Evolutionary conservation across 164 flowering plant genomes (phyloP).

Genomic region (Tinospora cordifolia): DNA sequence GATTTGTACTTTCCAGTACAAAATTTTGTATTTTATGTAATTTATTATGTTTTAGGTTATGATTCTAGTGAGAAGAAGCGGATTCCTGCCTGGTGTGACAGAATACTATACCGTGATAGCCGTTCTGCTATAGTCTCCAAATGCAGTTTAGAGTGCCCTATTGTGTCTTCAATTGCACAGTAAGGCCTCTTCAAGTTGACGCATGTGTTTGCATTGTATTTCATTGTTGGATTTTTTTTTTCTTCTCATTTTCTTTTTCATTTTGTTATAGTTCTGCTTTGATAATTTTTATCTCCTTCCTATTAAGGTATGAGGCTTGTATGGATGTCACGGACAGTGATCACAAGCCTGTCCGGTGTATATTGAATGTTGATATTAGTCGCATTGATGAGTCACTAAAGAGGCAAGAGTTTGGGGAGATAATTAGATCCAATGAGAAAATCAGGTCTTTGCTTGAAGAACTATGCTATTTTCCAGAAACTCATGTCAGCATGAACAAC

Average conservation of each 20-base stretch:
- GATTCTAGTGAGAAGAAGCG: constrained; percentile 99
- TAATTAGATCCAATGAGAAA: constrained; percentile 49
- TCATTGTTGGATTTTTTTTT: too few species aligned
- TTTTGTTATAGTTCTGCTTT: background rate
- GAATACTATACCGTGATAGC: constrained; percentile 80
- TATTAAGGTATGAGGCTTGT: constrained; percentile 81
- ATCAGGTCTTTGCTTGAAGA: constrained; percentile 43
- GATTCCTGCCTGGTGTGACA: constrained; percentile 99
- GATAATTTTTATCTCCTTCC: constrained; percentile 4
- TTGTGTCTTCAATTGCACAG: constrained; percentile 55
- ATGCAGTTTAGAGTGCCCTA: constrained; percentile 81
- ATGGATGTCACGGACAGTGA: constrained; percentile 98
- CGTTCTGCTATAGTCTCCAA: constrained; percentile 42
- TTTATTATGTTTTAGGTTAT: constrained; percentile 52
- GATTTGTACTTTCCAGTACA: background rate
- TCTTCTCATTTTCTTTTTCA: too few species aligned
- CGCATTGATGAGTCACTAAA: constrained; percentile 71
- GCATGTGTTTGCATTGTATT: too few species aligned
- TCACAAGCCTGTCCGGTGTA: constrained; percentile 96
- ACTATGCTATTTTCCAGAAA: constrained; percentile 59
- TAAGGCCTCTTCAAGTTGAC: constrained; percentile 28
- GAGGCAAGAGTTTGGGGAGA: constrained; percentile 69
- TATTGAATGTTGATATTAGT: constrained; percentile 54
- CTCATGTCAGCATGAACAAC: constrained; percentile 51
- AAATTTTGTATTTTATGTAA: constrained; percentile 4